phyloP scores from a whole-genome alignment of 2,329 filamentous ascomycete species.

The Capronia americana region DNA sequence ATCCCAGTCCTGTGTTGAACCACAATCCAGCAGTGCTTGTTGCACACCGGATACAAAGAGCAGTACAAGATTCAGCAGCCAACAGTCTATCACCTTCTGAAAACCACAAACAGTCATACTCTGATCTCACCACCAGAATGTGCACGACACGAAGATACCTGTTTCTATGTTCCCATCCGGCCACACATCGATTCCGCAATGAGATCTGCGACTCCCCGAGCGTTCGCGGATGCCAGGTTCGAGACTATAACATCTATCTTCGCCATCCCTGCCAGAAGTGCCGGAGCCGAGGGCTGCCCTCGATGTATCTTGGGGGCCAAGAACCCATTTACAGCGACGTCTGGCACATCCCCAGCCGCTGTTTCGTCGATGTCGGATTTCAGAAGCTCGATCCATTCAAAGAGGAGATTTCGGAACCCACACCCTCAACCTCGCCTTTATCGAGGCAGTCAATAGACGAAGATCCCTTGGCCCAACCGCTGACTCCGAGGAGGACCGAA shows the following conservation, averaged over 20 bases:
- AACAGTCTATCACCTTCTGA: background rate
- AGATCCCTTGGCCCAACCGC: conserved; percentile 1
- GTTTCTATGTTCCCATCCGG: conserved; percentile 35
- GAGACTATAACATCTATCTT: conserved; percentile 23
- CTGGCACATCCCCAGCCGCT: conserved; percentile 37
- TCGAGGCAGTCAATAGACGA: conserved; percentile 18
- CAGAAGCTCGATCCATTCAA: conserved; percentile 34
- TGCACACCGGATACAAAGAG: background rate
- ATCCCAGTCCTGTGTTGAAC: background rate
- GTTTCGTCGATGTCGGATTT: conserved; percentile 38
- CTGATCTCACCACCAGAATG: conserved; percentile 23
- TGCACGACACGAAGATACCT: conserved; percentile 34
- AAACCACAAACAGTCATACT: background rate
- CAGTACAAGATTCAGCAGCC: background rate
- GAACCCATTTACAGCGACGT: conserved; percentile 18
- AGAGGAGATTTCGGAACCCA: conserved; percentile 2
- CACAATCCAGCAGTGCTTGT: background rate
- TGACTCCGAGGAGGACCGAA: conserved; percentile 3
- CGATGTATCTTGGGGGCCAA: background rate
- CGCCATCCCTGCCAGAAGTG: conserved; percentile 30
- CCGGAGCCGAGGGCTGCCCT: conserved; percentile 12
- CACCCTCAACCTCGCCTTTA: conserved; percentile 8
- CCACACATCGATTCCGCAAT: conserved; percentile 36
- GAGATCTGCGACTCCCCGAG: conserved; percentile 21
- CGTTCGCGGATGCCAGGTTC: conserved; percentile 29